Percentiles rank a stretch among this genome's conserved stretches.
phyloP scores from a whole-genome alignment of 805 yeast genomes.

The Nakazawaea holstii region DNA sequence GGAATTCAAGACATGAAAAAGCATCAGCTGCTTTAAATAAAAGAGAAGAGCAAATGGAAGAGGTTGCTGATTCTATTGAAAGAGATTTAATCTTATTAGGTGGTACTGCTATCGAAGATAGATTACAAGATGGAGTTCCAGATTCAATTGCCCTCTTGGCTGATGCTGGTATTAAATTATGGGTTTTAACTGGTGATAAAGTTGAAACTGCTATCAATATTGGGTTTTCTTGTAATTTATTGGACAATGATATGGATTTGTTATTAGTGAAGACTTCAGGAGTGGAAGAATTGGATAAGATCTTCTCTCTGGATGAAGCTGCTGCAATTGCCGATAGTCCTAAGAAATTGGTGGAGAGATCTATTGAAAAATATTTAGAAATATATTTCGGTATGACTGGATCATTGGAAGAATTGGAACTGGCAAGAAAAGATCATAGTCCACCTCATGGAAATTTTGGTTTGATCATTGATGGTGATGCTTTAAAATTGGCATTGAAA shows the following conservation, averaged over 20 bases:
- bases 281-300: conserved; percentile 20
- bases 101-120: conserved; percentile 79
- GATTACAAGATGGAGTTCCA: conserved; percentile 75
- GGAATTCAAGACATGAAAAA: conserved; percentile 52
- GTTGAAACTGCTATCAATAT: conserved; percentile 82
- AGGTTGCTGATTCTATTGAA: conserved; percentile 56
- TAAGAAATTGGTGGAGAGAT: conserved; percentile 19
- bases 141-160: conserved; percentile 61
- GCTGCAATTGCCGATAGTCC: not conserved
- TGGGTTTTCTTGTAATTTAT: conserved; percentile 72
- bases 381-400: conserved; percentile 44
- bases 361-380: conserved; percentile 41
- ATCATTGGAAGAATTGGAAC: conserved; percentile 35
- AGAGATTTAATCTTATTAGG: conserved; percentile 53
- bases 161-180: conserved; percentile 70
- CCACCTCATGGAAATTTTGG: conserved; percentile 58
- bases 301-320: conserved; percentile 2
- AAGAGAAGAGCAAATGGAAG: conserved; percentile 53
- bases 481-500: conserved; percentile 41
- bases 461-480: conserved; percentile 66
- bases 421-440: conserved; percentile 56
- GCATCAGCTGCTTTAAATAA: conserved; percentile 52
- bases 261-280: conserved; percentile 46
- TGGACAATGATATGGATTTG: conserved; percentile 63
- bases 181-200: conserved; percentile 83